Conservation (phyloP, 208 protist species). For the Kentomonas sorsogonicus region DNA sequence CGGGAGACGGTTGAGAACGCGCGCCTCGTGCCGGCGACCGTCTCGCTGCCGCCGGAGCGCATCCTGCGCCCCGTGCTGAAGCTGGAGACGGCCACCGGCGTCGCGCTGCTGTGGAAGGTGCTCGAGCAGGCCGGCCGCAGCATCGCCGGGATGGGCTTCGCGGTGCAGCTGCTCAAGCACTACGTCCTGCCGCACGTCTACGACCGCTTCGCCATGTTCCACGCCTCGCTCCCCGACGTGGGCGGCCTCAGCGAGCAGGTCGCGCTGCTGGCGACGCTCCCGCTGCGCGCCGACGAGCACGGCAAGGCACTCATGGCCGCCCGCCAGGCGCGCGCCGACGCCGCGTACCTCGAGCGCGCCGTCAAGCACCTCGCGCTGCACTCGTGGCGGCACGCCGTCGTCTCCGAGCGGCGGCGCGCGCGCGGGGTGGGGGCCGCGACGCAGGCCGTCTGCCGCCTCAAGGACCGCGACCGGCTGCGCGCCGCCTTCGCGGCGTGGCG, state of each 20-base stretch:
- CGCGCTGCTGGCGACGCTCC: slow-evolving; percentile 44
- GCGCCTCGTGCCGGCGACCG: slow-evolving; percentile 25
- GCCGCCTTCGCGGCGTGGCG: slow-evolving; percentile 54
- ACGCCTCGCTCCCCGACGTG: slow-evolving; percentile 31
- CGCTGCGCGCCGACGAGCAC: slow-evolving; percentile 36
- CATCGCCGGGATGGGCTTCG: slow-evolving; percentile 55
- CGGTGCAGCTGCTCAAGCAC: slow-evolving; percentile 45
- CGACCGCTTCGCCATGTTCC: slow-evolving; percentile 36
- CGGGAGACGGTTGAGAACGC: slow-evolving; percentile 13
- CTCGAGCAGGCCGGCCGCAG: slow-evolving; percentile 47
- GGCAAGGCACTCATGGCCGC: slow-evolving; percentile 18
- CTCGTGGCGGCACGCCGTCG: slow-evolving; percentile 47
- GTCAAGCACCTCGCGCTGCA: slow-evolving; percentile 70
- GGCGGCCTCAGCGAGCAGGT: slow-evolving; percentile 70
- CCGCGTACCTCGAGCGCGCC: slow-evolving; percentile 48
- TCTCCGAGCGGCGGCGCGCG: slow-evolving; percentile 12
- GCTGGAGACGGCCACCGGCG: slow-evolving; percentile 59
- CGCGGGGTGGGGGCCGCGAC: slow-evolving; percentile 7
- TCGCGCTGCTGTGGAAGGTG: slow-evolving; percentile 62
- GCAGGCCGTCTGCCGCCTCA: slow-evolving; percentile 19
- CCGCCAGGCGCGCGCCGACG: slow-evolving; percentile 43
- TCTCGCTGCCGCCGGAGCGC: slow-evolving; percentile 50
- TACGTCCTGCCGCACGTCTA: slow-evolving; percentile 82
- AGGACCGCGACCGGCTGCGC: slow-evolving; percentile 23
- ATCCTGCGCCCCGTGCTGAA: slow-evolving; percentile 46